phyloP scores from a whole-genome alignment of 441 rosid species.

The Erodium trifolium region DNA sequence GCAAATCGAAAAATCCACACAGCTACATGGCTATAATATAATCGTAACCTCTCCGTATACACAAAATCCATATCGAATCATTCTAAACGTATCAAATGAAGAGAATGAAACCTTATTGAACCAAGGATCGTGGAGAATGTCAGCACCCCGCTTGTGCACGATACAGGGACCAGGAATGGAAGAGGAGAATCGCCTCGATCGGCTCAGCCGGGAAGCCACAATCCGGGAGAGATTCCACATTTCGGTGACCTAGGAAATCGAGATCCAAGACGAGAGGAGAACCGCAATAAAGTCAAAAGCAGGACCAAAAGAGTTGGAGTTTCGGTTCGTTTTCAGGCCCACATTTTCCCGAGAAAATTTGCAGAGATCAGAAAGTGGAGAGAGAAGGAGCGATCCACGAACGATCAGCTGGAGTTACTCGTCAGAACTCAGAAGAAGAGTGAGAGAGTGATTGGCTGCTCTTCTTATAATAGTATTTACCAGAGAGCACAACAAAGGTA shows the following conservation, averaged over 20 bases:
- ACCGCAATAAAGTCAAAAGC: conserved; percentile 3
- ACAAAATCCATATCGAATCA: not conserved
- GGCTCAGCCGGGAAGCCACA: conserved; percentile 35
- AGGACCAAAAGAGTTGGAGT: not conserved
- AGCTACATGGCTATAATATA: not conserved
- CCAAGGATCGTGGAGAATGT: conserved; percentile 99
- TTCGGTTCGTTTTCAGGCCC: not conserved
- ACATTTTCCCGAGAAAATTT: conserved; percentile 5
- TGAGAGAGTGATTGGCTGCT: not conserved
- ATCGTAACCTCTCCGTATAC: not conserved
- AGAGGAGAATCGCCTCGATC: conserved; percentile 60
- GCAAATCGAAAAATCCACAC: not conserved
- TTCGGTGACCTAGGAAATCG: conserved; percentile 19
- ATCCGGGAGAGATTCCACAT: conserved; percentile 65
- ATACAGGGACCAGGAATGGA: conserved; percentile 86
- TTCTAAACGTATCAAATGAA: not conserved
- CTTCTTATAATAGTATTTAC: not conserved
- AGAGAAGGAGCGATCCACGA: not conserved
- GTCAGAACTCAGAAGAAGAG: conserved; percentile 7
- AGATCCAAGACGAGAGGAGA: conserved; percentile 27
- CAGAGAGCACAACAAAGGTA: not conserved
- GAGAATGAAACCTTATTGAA: conserved; percentile 62
- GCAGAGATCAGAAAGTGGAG: conserved; percentile 2
- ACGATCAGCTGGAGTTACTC: not conserved
- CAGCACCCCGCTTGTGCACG: conserved; percentile 91